Evolutionary conservation across 2,329 filamentous ascomycete genomes (phyloP), one percentile per base, ranked within the genome.

Genomic region (Dendryphion nanum): DNA sequence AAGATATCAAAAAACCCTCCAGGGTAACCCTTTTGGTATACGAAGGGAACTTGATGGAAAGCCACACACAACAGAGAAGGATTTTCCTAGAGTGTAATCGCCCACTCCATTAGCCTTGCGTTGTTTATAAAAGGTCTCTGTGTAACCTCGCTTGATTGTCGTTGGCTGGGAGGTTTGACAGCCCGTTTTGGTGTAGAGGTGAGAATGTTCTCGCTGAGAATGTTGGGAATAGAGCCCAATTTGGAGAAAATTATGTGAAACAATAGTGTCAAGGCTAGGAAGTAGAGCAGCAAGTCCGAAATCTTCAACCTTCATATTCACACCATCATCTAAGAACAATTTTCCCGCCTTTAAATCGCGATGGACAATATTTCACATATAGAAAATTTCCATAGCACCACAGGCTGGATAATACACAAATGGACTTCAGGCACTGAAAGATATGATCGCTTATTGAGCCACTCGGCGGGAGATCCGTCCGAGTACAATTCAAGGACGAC

Each of bases 81-180:
- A 48, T 30, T 59, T 63, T 19, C 64, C 66, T 28, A 59, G 57
- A 12, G 53, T 52, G 24, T 59, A 60, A 42, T 68, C 65, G 6
- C 67, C 67, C 18, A 70, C 67, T 13, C 67, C 67, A 16, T 65
- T 67, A 38, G 64, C 53, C 41, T 64, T 65, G 52, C 67, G 69
- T 6, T 69, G 42, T 16, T 50, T 48, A 39, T 48, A 68, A 67
- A 67, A 70, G 5, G 60, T 62, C 12, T 67, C 62, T 28, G 63
- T 68, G 45, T 64, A 68, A 2, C 67, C 67, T 30, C 29, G 29
- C 14, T 58, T 45, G 14, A 65, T 53, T 5, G 57, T 58, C 16
- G 64, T 61, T 21, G 61, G 45, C 49, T 59, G 8, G 66, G 64
- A 18, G 66, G 42, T 14, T 54, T 47, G 7, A 61, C 29, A 16